Evolutionary conservation across 495 filamentous ascomycete genomes (phyloP), one percentile per base, ranked within the genome.

Genomic region (Hypoxylon fragiforme): DNA sequence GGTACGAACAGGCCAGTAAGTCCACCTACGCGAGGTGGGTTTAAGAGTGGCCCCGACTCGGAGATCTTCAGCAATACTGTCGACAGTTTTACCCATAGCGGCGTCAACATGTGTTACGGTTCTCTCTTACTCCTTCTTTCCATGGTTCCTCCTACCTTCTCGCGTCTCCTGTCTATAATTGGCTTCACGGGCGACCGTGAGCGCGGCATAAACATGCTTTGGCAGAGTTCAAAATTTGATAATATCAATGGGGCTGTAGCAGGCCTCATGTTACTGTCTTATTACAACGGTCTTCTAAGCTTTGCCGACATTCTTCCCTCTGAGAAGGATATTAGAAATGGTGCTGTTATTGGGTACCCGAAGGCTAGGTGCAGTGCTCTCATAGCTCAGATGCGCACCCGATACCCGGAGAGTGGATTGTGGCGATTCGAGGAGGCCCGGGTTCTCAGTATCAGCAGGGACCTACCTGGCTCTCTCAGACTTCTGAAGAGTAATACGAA

Each of bases 241-340:
- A 96, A 95, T 63, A 80, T 97, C 67, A 91, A 96, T 62, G 94
- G 94, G 20, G 92, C 90, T 20, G 86, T 97, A 67, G 88, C 92
- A 3, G 90, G 86, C 0, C 73, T 97, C 21, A 80, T 87, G 28
- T 73, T 96, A 5, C 77, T 97, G 2, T 85, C 85, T 12, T 97
- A 89, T 63, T 95, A 96, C 71, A 94, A 97, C 61, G 88, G 84
- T 36, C 79, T 95, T 49, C 77, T 91, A 18, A 86, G 87, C 5
- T 88, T 91, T 61, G 89, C 88, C 52, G 94, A 98, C 64, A 96
- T 98, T 59, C 78, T 95, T 28, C 86, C 89, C 0, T 71, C 79
- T 5, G 81, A 79, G 6, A 70, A 75, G 8, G 77, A 83, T 32
- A 73, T 75, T 32, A 57, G 75, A 57, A 42, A 51, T 11, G 77